Percentiles rank a stretch among this genome's conserved stretches.
These are phyloP conservation scores for Aspergillus pseudotamarii DNA, from an alignment of 2,329 filamentous ascomycete species.

Conservation along the genomic window DNA sequence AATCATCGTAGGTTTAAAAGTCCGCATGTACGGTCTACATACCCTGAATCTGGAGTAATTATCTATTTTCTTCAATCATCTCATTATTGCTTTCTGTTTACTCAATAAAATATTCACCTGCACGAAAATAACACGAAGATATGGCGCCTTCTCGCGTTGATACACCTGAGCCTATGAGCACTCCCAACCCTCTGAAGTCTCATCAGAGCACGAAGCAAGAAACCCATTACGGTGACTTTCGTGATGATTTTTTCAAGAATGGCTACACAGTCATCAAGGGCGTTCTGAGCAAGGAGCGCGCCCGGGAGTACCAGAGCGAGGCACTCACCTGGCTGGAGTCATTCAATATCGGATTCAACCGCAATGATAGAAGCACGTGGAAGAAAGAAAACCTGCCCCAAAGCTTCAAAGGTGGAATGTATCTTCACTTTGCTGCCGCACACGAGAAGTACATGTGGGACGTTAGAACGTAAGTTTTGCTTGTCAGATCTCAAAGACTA, in stretches of 20 bases:
- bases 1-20: background rate
- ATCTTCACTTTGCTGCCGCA: conserved; percentile 36
- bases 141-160: background rate
- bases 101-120: no score
- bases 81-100: background rate
- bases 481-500: conserved; percentile 14
- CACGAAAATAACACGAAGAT: background rate
- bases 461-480: conserved; percentile 30
- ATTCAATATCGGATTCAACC: conserved; percentile 42
- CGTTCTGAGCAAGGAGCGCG: background rate
- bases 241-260: conserved; percentile 2
- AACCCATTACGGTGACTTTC: conserved; percentile 2
- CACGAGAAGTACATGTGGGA: conserved; percentile 52
- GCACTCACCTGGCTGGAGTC: conserved; percentile 43
- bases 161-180: background rate
- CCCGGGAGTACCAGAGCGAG: conserved; percentile 16
- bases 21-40: background rate
- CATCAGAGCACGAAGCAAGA: background rate
- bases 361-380: conserved; percentile 42
- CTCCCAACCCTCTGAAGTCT: background rate
- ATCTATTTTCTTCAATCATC: background rate
- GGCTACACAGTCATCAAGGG: conserved; percentile 6
- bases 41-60: background rate
- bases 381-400: conserved; percentile 46
- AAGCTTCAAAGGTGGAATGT: conserved; percentile 38